phyloP scores from a whole-genome alignment of 164 flowering plant genomes.

The Buxus sempervirens region DNA sequence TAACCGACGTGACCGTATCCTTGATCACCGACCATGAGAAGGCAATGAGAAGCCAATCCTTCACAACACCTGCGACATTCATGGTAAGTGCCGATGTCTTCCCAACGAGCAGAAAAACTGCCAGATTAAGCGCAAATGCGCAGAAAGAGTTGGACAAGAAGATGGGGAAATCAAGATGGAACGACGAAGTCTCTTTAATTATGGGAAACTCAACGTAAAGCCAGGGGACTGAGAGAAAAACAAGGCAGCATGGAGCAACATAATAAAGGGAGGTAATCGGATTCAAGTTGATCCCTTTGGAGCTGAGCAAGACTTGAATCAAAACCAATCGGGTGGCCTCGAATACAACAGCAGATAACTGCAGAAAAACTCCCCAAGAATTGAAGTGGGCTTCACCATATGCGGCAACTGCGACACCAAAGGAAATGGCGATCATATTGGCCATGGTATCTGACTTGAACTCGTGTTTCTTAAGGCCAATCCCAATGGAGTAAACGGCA shows the following conservation, averaged over 20 bases:
- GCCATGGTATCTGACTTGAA: not conserved
- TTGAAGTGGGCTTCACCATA: not conserved
- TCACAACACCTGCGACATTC: not conserved
- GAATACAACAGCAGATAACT: not conserved
- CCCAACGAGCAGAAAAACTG: not conserved
- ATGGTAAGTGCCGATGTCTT: not conserved
- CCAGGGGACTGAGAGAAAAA: not conserved
- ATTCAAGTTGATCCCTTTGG: not conserved
- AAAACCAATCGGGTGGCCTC: not conserved
- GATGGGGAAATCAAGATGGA: not conserved
- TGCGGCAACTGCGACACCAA: not conserved
- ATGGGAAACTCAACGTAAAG: not conserved
- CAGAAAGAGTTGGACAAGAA: not conserved
- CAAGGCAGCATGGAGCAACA: not conserved
- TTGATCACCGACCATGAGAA: not conserved
- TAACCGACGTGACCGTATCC: not conserved
- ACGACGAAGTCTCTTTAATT: not conserved
- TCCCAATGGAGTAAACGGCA: not conserved
- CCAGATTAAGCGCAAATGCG: not conserved
- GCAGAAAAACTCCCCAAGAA: not conserved
- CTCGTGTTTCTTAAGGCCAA: not conserved
- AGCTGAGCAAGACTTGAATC: not conserved
- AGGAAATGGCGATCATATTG: not conserved
- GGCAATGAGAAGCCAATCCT: slow-evolving; percentile 3
- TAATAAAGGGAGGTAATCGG: not conserved